Percentiles rank a stretch among this genome's conserved stretches.
These are phyloP conservation scores for Fraxinus americana DNA, from an alignment of 257 asterid species.

Conservation along the genomic window DNA sequence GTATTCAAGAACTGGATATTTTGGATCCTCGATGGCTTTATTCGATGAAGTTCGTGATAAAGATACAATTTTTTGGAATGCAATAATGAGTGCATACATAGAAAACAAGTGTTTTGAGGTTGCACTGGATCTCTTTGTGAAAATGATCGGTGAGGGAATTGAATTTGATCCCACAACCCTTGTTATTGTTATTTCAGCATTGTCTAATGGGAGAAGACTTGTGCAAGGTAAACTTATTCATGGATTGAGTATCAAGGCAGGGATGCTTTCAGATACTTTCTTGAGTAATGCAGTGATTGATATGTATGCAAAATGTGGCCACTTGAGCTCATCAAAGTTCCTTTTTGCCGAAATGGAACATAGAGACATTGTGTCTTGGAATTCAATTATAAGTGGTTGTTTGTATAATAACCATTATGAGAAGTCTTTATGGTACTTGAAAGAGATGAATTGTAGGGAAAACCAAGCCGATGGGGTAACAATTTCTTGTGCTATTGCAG, in stretches of 20 bases:
- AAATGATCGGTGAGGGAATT: conserved; percentile 44
- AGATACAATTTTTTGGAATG: conserved; percentile 65
- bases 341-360: conserved; percentile 39
- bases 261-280: conserved; percentile 44
- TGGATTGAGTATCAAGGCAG: conserved; percentile 53
- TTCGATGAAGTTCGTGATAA: conserved; percentile 48
- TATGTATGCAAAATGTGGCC: conserved; percentile 63
- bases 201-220: conserved; percentile 40
- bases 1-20: conserved; percentile 51
- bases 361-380: conserved; percentile 62
- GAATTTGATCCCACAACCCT: conserved; percentile 52
- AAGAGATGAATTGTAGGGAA: conserved; percentile 40
- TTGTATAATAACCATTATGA: conserved; percentile 38
- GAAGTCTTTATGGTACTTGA: conserved; percentile 52
- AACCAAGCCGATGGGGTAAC: conserved; percentile 46
- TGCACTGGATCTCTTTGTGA: conserved; percentile 41
- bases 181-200: conserved; percentile 42
- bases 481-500: conserved; percentile 63
- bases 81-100: conserved; percentile 61
- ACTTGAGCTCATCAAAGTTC: conserved; percentile 50
- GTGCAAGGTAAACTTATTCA: conserved; percentile 46
- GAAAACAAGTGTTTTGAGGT: conserved; percentile 35
- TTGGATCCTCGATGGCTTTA: conserved; percentile 41
- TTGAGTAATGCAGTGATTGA: conserved; percentile 54
- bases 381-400: conserved; percentile 57